A percentile compares a stretch with the other conserved stretches of the same genome.
phyloP scores from a whole-genome alignment of 257 asterid species.

The Solanum virginianum region DNA sequence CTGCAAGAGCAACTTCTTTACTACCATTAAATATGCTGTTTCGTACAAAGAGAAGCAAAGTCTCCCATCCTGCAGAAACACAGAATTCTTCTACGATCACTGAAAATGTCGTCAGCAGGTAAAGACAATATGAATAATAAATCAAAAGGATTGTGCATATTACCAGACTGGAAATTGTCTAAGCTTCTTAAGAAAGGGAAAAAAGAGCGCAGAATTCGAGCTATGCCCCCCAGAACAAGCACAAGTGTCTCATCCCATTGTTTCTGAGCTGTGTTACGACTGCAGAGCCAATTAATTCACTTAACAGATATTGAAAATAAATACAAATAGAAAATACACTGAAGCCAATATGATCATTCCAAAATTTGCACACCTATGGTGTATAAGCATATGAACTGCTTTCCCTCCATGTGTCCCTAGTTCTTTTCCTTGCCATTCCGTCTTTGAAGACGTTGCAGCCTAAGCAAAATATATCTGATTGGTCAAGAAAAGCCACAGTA shows the following conservation, averaged over 20 bases:
- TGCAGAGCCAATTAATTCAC: slow-evolving; percentile 18
- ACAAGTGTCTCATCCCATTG: slow-evolving; percentile 99
- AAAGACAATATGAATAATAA: not conserved
- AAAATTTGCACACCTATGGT: slow-evolving; percentile 59
- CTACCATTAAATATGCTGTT: slow-evolving; percentile 80
- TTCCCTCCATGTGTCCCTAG: slow-evolving; percentile 96
- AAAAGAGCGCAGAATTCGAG: slow-evolving; percentile 76
- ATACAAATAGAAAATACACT: not conserved
- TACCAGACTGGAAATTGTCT: slow-evolving; percentile 70
- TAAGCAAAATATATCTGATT: slow-evolving; percentile 13
- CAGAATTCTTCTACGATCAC: not conserved
- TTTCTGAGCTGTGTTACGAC: slow-evolving; percentile 98
- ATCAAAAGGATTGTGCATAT: not conserved
- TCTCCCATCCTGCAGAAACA: slow-evolving; percentile 73
- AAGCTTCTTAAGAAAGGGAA: slow-evolving; percentile 69
- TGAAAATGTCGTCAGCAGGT: not conserved
- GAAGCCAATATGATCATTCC: slow-evolving; percentile 1
- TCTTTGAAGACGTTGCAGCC: slow-evolving; percentile 98
- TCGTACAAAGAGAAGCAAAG: slow-evolving; percentile 63
- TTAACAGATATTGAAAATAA: not conserved
- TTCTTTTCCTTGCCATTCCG: slow-evolving; percentile 98
- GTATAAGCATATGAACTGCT: slow-evolving; percentile 99
- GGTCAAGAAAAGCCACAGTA: slow-evolving; percentile 8
- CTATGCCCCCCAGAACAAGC: slow-evolving; percentile 86
- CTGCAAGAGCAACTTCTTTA: slow-evolving; percentile 92